Conservation (phyloP, 2,329 filamentous ascomycete genomes). For the Fusarium equiseti region DNA sequence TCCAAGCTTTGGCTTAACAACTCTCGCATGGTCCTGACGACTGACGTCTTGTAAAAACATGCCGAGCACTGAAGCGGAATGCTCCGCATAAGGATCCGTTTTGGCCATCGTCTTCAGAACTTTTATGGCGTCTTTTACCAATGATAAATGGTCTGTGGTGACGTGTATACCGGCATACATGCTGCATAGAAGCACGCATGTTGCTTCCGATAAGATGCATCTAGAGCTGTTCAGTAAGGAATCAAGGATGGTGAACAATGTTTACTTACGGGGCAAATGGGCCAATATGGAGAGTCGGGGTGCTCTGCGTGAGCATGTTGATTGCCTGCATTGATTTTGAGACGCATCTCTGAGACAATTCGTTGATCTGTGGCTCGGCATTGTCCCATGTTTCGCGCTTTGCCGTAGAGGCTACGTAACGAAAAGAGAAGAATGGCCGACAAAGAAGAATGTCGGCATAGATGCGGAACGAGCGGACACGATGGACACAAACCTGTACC, state of each 20-base stretch:
- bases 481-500: conserved; percentile 72
- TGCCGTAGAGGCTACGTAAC: conserved; percentile 59
- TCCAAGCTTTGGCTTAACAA: background rate
- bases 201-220: conserved; percentile 68
- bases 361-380: conserved; percentile 53
- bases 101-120: conserved; percentile 63
- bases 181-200: conserved; percentile 67
- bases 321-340: conserved; percentile 57
- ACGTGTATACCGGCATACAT: conserved; percentile 65
- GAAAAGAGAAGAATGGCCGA: conserved; percentile 72
- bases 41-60: conserved; percentile 55
- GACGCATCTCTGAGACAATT: conserved; percentile 58
- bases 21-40: background rate
- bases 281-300: conserved; percentile 63
- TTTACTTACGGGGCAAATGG: conserved; percentile 67
- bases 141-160: conserved; percentile 56
- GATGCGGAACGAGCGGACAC: conserved; percentile 71
- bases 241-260: background rate
- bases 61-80: conserved; percentile 63
- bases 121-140: conserved; percentile 58
- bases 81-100: conserved; percentile 62
- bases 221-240: conserved; percentile 51
- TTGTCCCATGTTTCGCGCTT: conserved; percentile 1
- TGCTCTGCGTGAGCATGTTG: conserved; percentile 59
- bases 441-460: conserved; percentile 74